Evolutionary conservation across 768 basidiomycete species (phyloP), one percentile per base, ranked within the genome.

Genomic region (Lepiota brunneoincarnata): DNA sequence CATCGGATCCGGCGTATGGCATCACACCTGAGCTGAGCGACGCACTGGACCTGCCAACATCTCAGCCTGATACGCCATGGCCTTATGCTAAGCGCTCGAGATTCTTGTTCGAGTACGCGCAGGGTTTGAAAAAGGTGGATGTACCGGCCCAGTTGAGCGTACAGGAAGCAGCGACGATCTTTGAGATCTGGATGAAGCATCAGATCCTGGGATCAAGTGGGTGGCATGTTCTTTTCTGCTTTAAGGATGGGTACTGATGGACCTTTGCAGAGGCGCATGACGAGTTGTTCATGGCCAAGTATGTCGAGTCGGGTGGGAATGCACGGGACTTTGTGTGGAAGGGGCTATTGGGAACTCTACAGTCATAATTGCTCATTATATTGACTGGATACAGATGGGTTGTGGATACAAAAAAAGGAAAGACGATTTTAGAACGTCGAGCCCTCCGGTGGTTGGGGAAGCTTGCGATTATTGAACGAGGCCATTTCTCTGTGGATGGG

Each of bases 401-500:
- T n/a, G 48, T 26, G 38, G 37, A 18, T 26, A 15, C 6, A 10
- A 10, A 31, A 9, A 10, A 9, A 9, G 14, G 15, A 20, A 26
- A 14, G 34, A 37, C 31, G n/a, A n/a, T 26, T 54, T 61, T 64
- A 87, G 71, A 91, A 91, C 41, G 65, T 80, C 57, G 79, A 84
- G 58, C 93, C 93, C 67, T 99, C 97, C 15, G 88, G 83, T 2
- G 97, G 97, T 72, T 99, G 97, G 31, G 93, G 91, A 35, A 95
- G 79, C 74, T 98, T 98, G 61, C 93, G 77, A 70, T 98, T 99
- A 57, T 81, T 81, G 64, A 89, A 85, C 44, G 89, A 83, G 2
- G 87, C 93, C 97, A 99, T 98, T 70, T 97, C 94, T 74, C 95
- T 98, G 61, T 9, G 11, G 2, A n/a, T n/a, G n/a, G n/a, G n/a